Conservation (phyloP, 2,329 filamentous ascomycete genomes). For the Fonsecaea monophora region DNA sequence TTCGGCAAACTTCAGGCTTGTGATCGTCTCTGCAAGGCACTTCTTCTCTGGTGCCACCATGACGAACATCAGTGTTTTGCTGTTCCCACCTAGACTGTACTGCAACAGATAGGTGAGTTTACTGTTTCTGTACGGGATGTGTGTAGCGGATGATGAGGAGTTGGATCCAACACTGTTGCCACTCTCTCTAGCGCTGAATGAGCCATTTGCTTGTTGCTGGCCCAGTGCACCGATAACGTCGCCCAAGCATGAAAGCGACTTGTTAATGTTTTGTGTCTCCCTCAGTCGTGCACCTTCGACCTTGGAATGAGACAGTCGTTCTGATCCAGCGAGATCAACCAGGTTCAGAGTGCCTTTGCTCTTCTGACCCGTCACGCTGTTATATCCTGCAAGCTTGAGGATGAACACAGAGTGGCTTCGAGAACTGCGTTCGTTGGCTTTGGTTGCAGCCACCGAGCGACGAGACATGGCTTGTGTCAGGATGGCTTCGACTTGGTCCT, state of each 20-base stretch:
- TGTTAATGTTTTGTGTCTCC: conserved; percentile 98
- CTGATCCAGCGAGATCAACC: conserved; percentile 92
- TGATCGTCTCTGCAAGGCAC: conserved; percentile 90
- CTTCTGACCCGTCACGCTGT: conserved; percentile 76
- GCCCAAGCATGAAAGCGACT: conserved; percentile 85
- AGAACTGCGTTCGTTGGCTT: conserved; percentile 92
- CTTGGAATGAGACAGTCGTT: conserved; percentile 84
- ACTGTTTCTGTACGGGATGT: conserved; percentile 94
- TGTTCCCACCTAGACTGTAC: conserved; percentile 93
- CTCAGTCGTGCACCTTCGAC: conserved; percentile 85
- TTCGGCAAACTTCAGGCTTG: conserved; percentile 92
- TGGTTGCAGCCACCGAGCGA: conserved; percentile 92
- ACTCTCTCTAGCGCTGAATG: conserved; percentile 25
- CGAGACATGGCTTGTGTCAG: conserved; percentile 82
- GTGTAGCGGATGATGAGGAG: conserved; percentile 45
- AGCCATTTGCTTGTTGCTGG: conserved; percentile 58
- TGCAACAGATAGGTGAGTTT: conserved; percentile 96
- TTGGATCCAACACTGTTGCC: conserved; percentile 20
- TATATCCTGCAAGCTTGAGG: conserved; percentile 71
- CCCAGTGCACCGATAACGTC: conserved; percentile 96
- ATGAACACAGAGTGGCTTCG: conserved; percentile 97
- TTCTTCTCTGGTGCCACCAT: conserved; percentile 94
- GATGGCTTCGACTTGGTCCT: conserved; percentile 79
- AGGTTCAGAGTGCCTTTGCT: conserved; percentile 95
- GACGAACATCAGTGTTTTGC: conserved; percentile 98